Base-by-base conservation (phyloP, 371 early-diverging fungal genomes). In the Mucor racemosus region DNA sequence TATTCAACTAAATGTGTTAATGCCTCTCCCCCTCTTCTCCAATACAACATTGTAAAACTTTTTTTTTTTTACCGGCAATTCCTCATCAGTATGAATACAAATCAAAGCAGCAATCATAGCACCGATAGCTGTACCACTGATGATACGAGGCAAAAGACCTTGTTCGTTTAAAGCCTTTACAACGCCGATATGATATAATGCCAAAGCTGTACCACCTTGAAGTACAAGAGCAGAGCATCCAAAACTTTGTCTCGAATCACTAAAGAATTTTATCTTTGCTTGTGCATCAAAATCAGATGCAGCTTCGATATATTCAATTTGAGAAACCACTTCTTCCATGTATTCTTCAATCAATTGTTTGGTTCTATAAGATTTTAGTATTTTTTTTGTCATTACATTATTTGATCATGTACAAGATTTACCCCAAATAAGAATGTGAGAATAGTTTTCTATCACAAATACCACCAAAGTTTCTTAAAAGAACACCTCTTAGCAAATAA, bases 301-400 rank as follows among this genome's bases (percentile, higher is more conserved):
- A 3, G 77, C 68, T 26, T 83, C 86, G 31, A 92, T 84, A 60
- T 80, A 78, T 46, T 88, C 87, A 35, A 92, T 80, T 35, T 85
- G 86, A 2, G 75, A 59, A 35, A 85, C 84, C 0, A 90, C 87
- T 64, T 90, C 90, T 9, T 81, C 76, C 77, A 86, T 86, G 68
- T 92, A 92, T 7, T 89, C 87, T 66, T 91, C 87, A 60, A 92
- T 90, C 55, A 91, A 66, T 19, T 78, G 67, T 65, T 92, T 92
- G 15, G 92, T 92, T 6, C 88, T 86, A 55, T 58, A 14, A 26
- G 13, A 8, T 26, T 26, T 26, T n/a, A 26, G 19, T 13, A 7
- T 15, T n/a, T 5, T 53, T 35, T 41, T 15, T 40, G 15, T 26
- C 1, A 26, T 26, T 1, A 7, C 1, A 56, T 36, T 14, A 9